Evolutionary conservation across 2,329 filamentous ascomycete species (phyloP).

Genomic region (Calonectria henricotiae): DNA sequence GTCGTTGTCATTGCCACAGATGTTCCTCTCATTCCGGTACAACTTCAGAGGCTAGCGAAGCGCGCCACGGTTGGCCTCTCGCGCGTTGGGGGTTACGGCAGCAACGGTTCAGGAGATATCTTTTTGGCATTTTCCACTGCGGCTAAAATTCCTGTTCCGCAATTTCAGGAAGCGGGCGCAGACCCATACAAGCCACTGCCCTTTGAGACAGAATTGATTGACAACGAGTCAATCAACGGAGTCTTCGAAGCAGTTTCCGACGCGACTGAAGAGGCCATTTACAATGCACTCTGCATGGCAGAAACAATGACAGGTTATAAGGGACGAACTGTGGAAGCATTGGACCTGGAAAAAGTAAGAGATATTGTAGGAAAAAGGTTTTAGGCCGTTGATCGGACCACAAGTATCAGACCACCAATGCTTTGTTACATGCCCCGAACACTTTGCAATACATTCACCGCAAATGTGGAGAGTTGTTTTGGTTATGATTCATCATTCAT

Average conservation of each 20-base stretch:
- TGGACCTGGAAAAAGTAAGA: constrained; percentile 66
- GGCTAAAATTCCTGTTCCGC: constrained; percentile 64
- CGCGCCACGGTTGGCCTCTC: constrained; percentile 75
- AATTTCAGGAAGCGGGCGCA: constrained; percentile 43
- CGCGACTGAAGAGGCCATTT: constrained; percentile 76
- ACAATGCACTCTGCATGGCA: constrained; percentile 76
- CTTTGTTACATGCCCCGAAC: too few species aligned
- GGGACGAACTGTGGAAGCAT: constrained; percentile 60
- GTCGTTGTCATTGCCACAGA: constrained; percentile 58
- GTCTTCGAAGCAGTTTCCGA: constrained; percentile 51
- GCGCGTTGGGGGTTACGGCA: constrained; percentile 74
- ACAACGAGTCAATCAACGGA: constrained; percentile 74
- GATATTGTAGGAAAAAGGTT: constrained; percentile 61
- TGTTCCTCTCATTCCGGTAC: constrained; percentile 55
- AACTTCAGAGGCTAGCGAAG: constrained; percentile 68
- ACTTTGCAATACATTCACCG: too few species aligned
- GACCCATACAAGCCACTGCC: constrained; percentile 61
- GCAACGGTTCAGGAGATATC: constrained; percentile 77
- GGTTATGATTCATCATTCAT: too few species aligned
- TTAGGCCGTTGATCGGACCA: neutral
- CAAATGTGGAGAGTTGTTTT: too few species aligned
- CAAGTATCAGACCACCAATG: too few species aligned
- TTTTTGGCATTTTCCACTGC: constrained; percentile 79
- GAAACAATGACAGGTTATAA: constrained; percentile 69
- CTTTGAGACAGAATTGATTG: constrained; percentile 55